Evolutionary conservation across 2,329 filamentous ascomycete genomes (phyloP), one percentile per base, ranked within the genome.

Genomic region (Curvularia sp.): DNA sequence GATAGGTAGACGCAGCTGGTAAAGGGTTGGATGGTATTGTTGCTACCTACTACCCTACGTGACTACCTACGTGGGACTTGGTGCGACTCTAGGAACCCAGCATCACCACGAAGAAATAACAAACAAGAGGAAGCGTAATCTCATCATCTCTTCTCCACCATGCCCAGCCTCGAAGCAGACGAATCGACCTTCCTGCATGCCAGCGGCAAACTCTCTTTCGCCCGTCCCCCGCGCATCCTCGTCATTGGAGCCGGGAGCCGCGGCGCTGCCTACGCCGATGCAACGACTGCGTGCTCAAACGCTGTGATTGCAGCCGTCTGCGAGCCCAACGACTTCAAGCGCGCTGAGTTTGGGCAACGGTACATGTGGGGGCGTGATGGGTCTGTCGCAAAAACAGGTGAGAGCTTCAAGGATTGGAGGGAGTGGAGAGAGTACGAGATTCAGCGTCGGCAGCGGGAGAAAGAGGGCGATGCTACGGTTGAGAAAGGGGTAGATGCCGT

Each of bases 311-410:
- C 85, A 22, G 91, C 91, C 26, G 86, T 99, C 15, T 92, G 90
- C 22, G 95, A 98, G 68, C 92, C 93, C 0, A 82, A 92, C 65
- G 75, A 83, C 13, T 95, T 88, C 78, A 96, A 96, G 78, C 87
- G 94, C 4, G 79, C 83, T 42, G 82, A 84, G 0, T 88, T 97
- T 50, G 91, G 90, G 12, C 79, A 80, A 13, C 86, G 81, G 58
- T 92, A 90, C 75, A 90, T 97, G 69, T 94, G 91, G 91, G 84
- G 85, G 4, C 35, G 48, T 0, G 69, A 26, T 26, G 77, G 1
- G 67, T 69, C 0, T 63, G 75, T 6, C 0, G 81, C 88, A 0
- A 56, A 72, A 0, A 82, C 87, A 6, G 89, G 89, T 1, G 86
- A 95, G 63, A 83, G 86, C 15, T 98, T 97, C 71, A 65, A 73